Base-by-base conservation (phyloP, 176 grass and related monocot species). In the Secale cereale region DNA sequence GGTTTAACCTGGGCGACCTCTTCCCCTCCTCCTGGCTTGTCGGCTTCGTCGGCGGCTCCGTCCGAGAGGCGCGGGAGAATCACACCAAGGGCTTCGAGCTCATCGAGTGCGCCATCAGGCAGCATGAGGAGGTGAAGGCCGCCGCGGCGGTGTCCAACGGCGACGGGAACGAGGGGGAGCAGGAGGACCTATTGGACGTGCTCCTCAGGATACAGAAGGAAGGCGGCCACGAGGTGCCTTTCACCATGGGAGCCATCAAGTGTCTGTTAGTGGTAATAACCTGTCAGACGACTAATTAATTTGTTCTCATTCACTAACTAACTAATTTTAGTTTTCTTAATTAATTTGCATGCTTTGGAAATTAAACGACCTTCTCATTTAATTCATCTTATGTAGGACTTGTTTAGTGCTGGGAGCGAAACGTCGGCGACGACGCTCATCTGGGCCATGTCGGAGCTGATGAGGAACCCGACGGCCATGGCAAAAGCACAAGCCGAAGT, bases 391-490 rank as follows among this genome's bases (percentile, higher is more conserved):
- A n/a, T 27, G 13, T 0, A 85, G 85, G 91, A 93, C 41, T 30
- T 93, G 6, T 90, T 93, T 50, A 82, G 36, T 1, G 88, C 85
- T 0, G 78, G 91, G 3, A 80, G 82, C 0, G 91, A 93, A 23
- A 86, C 85, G 23, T 76, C 88, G 0, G 66, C 85, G 0, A 76
- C 82, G 3, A 82, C 85, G 0, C 84, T 90, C 17, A 74, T 83
- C 76, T 93, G 91, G 88, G 65, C 85, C 3, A 50, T 93, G 41
- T 75, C 88, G 0, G 88, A 93, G 72, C 35, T 90, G 3, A 79
- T 88, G 59, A 86, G 82, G 9, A 83, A 90, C 19, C 85, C 85
- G 0, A 0, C 16, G 3, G 3, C 31, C 3, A 69, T 82, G 37
- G 8, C 17, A 0, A 88, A 76, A 41, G 56, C 81, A 9, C 81